Evolutionary conservation across 2,329 filamentous ascomycete species (phyloP).

Genomic region (Intubia oerlemansii): DNA sequence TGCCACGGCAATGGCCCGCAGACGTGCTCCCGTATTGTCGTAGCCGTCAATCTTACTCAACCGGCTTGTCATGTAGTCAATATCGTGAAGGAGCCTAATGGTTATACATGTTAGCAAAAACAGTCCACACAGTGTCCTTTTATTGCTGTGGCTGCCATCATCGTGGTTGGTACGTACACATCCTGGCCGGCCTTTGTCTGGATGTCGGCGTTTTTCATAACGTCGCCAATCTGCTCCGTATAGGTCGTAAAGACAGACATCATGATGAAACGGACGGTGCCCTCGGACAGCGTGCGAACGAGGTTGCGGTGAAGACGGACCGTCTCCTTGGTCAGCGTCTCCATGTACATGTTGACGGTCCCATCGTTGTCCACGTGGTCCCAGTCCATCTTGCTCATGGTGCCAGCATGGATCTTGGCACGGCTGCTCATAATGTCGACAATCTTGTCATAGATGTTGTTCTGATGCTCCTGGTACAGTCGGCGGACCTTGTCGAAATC

Average conservation of each 20-base stretch:
- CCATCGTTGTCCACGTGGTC: conserved; percentile 22
- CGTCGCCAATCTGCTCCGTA: conserved; percentile 55
- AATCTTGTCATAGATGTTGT: conserved; percentile 77
- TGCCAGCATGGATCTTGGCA: conserved; percentile 50
- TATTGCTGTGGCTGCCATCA: too few relatives aligned
- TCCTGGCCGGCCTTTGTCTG: conserved; percentile 46
- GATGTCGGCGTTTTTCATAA: conserved; percentile 42
- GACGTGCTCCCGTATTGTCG: conserved; percentile 46
- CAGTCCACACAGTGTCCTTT: conserved; percentile 2
- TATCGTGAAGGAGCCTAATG: conserved; percentile 51
- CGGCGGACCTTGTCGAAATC: conserved; percentile 81
- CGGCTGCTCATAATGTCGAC: conserved; percentile 80
- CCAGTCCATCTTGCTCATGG: conserved; percentile 59
- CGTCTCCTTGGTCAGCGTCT: conserved; percentile 71
- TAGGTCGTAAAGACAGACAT: too few relatives aligned
- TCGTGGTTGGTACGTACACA: too few relatives aligned
- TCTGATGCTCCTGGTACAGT: conserved; percentile 72
- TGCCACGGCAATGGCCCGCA: conserved; percentile 40
- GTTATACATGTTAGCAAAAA: neutral
- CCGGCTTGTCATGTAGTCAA: conserved; percentile 48
- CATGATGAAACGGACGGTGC: conserved; percentile 67
- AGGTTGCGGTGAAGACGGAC: conserved; percentile 66
- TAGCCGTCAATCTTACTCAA: conserved; percentile 64
- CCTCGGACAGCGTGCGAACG: conserved; percentile 59
- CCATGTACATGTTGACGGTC: conserved; percentile 52